Percentiles rank a stretch among this genome's conserved stretches.
Conservation (phyloP, 163 green algal species). For the Picocystis sp. region DNA sequence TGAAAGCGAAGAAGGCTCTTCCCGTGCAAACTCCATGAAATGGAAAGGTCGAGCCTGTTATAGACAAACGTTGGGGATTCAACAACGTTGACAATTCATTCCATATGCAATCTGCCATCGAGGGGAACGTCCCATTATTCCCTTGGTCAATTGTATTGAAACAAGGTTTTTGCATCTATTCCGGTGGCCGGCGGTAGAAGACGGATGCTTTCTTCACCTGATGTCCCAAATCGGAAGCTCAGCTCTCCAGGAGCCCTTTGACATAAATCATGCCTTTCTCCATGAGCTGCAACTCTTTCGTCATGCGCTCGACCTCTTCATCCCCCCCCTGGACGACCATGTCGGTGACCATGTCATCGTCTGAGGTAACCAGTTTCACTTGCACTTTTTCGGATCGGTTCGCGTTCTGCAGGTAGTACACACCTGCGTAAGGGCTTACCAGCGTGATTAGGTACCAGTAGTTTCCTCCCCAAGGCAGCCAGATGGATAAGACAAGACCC, state of each 20-base stretch:
- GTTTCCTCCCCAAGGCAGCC: slow-evolving; percentile 29
- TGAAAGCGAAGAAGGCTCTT: too few species aligned
- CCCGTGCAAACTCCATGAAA: too few species aligned
- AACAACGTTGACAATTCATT: too few species aligned
- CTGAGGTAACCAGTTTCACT: slow-evolving; percentile 89
- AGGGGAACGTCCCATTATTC: too few species aligned
- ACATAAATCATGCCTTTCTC: slow-evolving; percentile 97
- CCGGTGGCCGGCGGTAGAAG: too few species aligned
- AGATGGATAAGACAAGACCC: neutral
- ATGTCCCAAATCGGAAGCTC: neutral
- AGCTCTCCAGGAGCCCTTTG: slow-evolving; percentile 70
- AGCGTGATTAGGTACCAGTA: slow-evolving; percentile 77
- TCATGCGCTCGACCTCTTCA: slow-evolving; percentile 62
- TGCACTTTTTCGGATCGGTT: slow-evolving; percentile 44
- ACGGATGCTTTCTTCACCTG: too few species aligned
- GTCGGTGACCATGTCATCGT: slow-evolving; percentile 77
- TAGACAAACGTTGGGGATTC: too few species aligned
- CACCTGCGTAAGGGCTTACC: slow-evolving; percentile 53
- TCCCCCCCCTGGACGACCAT: slow-evolving; percentile 76
- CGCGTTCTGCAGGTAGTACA: slow-evolving; percentile 79
- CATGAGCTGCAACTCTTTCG: slow-evolving; percentile 54
- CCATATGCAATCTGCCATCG: too few species aligned
- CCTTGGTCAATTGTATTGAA: too few species aligned
- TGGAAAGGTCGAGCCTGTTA: too few species aligned
- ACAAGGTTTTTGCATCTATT: too few species aligned